phyloP scores from a whole-genome alignment of 129 eudicot genomes.

The Lonicera japonica region DNA sequence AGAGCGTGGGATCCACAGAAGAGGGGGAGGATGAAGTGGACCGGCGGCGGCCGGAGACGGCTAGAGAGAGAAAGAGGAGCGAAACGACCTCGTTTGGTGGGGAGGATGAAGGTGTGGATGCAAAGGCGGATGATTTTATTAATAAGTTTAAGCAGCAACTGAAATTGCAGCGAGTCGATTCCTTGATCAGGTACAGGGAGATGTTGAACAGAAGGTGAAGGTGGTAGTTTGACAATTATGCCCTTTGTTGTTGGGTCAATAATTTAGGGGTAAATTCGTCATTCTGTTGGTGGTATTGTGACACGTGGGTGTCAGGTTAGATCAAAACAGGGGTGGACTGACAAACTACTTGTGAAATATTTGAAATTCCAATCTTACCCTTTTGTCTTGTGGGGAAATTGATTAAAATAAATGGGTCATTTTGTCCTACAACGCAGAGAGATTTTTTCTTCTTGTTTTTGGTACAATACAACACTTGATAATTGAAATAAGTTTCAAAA shows the following conservation, averaged over 20 bases:
- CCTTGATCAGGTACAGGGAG: slow-evolving; percentile 44
- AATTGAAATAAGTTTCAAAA: no score
- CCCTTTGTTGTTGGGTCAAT: not conserved
- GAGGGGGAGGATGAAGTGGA: slow-evolving; percentile 18
- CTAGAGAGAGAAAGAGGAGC: slow-evolving; percentile 9
- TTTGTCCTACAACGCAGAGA: no score
- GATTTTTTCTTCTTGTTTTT: no score
- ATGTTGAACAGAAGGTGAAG: slow-evolving; percentile 36
- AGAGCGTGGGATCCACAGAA: not conserved
- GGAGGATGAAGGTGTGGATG: slow-evolving; percentile 50
- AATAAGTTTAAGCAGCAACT: slow-evolving; percentile 58
- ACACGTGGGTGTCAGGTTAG: no score
- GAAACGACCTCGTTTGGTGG: slow-evolving; percentile 13
- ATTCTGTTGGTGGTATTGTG: no score
- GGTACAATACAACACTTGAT: no score
- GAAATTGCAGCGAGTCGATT: slow-evolving; percentile 57
- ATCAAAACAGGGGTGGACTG: no score
- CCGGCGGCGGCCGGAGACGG: slow-evolving; percentile 28
- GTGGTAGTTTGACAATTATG: slow-evolving; percentile 4
- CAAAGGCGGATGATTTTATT: slow-evolving; percentile 68
- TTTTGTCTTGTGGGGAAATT: no score
- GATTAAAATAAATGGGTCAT: no score
- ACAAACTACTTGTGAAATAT: no score
- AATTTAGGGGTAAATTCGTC: no score
- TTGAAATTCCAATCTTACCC: no score